Conservation (phyloP, 1,284 basidiomycete species). For the Pyrrhoderma noxium region DNA sequence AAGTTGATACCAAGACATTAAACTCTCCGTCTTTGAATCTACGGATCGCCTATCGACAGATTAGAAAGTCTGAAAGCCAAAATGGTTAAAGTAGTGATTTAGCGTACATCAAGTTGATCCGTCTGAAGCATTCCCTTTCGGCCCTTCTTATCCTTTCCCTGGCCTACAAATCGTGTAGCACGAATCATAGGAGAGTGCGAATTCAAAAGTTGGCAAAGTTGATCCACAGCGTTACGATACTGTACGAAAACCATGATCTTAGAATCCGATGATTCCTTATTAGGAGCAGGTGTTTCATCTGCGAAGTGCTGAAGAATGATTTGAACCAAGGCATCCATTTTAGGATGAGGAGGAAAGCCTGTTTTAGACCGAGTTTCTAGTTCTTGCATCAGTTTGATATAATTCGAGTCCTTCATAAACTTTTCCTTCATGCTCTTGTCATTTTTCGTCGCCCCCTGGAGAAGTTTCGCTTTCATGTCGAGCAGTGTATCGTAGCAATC, state of each 20-base stretch:
- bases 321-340: slow-evolving; percentile 80
- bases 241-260: slow-evolving; percentile 96
- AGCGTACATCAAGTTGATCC: slow-evolving; percentile 77
- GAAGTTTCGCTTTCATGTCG: slow-evolving; percentile 29
- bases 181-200: slow-evolving; percentile 67
- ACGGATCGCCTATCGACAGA: slow-evolving; percentile 55
- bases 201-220: slow-evolving; percentile 78
- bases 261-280: slow-evolving; percentile 34
- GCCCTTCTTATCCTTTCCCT: slow-evolving; percentile 79
- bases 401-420: slow-evolving; percentile 49
- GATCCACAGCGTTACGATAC: slow-evolving; percentile 83
- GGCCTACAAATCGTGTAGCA: slow-evolving; percentile 85
- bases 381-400: slow-evolving; percentile 55
- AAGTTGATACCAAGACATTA: slow-evolving; percentile 94
- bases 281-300: slow-evolving; percentile 38
- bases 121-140: slow-evolving; percentile 87
- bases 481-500: slow-evolving; percentile 68
- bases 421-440: slow-evolving; percentile 31
- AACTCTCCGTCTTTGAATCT: slow-evolving; percentile 84
- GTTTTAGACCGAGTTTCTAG: slow-evolving; percentile 48
- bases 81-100: not conserved
- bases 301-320: slow-evolving; percentile 80
- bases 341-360: slow-evolving; percentile 76
- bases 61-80: slow-evolving; percentile 7
- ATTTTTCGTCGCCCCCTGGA: slow-evolving; percentile 23